Base-by-base conservation (phyloP, 345 rosid species). In the Eucalyptus pauciflora region DNA sequence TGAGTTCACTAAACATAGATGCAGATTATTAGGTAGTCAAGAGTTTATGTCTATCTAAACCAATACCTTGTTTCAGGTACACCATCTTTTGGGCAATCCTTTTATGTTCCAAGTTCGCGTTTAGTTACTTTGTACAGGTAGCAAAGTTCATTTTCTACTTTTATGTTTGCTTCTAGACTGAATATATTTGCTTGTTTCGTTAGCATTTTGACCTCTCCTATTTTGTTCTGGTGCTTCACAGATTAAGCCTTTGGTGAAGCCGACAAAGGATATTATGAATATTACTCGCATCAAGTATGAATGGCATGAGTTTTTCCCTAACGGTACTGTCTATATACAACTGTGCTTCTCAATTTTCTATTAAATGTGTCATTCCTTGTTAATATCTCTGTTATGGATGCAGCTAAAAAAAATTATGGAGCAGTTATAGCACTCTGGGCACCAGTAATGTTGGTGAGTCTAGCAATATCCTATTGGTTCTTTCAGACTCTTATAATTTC, bases 231-330 rank as follows among this genome's bases (percentile, higher is more conserved):
- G 88, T 50, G 86, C 89, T 88, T 79, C 60, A 43, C 91, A 97
- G 97, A 96, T 98, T 92, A 94, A 90, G 89, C 97, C 97, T 90
- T 90, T 98, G 90, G 98, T 98, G 90, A 94, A 94, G 93, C 99
- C 99, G 89, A 98, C 99, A 18, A 95, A 92, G 89, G 98, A 93
- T 88, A 96, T 98, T 88, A 96, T 98, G 99, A 87, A 79, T 85
- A 95, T 98, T 87, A 92, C 90, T 86, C 93, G 88, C 87, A 92
- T 98, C 69, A 95, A 90, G 88, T 97, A 97, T 87, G 89, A 92
- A 87, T 98, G 99, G 99, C 99, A 96, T 92, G 99, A 97, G 90
- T 90, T 97, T 92, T 95, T 96, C 89, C 99, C 99, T 15, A 33
- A 93, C 64, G 98, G 99, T 97, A 94, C 51, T 80, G 86, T 50